Evolutionary conservation across 2,329 filamentous ascomycete species (phyloP), one percentile per base, ranked within the genome.

Genomic region (Orbilia ellipsospora): DNA sequence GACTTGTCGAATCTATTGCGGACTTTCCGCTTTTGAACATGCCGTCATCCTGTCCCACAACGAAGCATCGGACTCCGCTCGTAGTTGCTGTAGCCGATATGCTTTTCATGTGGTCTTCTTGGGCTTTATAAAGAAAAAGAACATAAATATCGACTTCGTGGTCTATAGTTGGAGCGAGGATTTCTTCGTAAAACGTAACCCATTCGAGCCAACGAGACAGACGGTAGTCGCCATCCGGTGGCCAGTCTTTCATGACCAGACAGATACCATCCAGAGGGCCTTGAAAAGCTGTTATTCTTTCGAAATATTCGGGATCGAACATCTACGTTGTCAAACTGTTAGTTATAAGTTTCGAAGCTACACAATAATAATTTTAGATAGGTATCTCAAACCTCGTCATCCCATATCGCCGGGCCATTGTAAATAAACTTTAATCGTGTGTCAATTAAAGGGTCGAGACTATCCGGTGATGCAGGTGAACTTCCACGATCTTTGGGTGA

Each of bases 121-220:
- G 3, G 28, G 55, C 55, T 20, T 44, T 59, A 18, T 59, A 59
- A 18, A 59, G 55, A 20, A 59, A 59, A 20, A 59, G 26, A 42
- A 59, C 55, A 13, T 59, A 59, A 8, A 59, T 15, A 20, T 59
- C 28, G 4, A 59, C 44, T 7, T 40, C 40, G 16, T 44, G 5
- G 8, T 59, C 31, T n/a, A 12, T 13, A 4, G 16, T 59, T 20
- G 55, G 55, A 8, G 55, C 28, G 55, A 59, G 55, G n/a, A 59
- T 59, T 31, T 59, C 12, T n/a, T 59, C 55, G 55, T 59, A 59
- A 20, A 59, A 59, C 3, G 7, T 59, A 42, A 59, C 55, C 55
- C 55, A 59, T 59, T 59, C 31, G 7, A 59, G 55, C 55, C 55
- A 59, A 16, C 55, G 55, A 20, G 55, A 59, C 28, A 59, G 26